Conservation (phyloP, 2,329 filamentous ascomycete genomes). For the Apiospora pterosperma region DNA sequence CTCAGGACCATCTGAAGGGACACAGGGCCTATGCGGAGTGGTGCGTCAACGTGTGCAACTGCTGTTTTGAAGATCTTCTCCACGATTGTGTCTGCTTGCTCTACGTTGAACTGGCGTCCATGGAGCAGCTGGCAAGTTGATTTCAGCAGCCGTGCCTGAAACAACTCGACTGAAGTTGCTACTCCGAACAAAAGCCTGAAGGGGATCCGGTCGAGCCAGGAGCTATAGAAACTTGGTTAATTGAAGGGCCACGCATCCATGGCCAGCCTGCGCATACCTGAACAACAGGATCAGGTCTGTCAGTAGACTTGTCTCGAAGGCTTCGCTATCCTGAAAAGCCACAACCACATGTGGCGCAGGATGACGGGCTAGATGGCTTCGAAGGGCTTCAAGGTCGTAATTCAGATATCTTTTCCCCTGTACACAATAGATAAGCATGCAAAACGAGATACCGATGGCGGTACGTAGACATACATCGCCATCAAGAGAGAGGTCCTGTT, state of each 20-base stretch:
- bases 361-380: constrained; percentile 54
- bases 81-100: constrained; percentile 67
- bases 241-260: neutral
- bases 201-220: constrained; percentile 72
- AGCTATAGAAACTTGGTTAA: constrained; percentile 23
- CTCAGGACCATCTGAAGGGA: constrained; percentile 64
- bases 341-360: constrained; percentile 61
- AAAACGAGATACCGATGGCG: neutral
- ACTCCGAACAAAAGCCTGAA: constrained; percentile 77
- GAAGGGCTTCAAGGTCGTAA: constrained; percentile 73
- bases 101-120: constrained; percentile 74
- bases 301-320: constrained; percentile 70
- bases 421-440: neutral
- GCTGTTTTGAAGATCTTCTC: constrained; percentile 68
- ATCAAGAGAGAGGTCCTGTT: constrained; percentile 40
- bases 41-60: constrained; percentile 54
- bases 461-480: constrained; percentile 40
- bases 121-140: constrained; percentile 64
- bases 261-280: constrained; percentile 38
- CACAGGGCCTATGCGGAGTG: constrained; percentile 60
- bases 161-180: constrained; percentile 76
- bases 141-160: constrained; percentile 71
- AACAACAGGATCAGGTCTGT: constrained; percentile 69
- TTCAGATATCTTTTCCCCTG: constrained; percentile 66
- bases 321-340: constrained; percentile 78